Evolutionary conservation across 495 filamentous ascomycete genomes (phyloP).

Genomic region (Aspergillus saccharolyticus): DNA sequence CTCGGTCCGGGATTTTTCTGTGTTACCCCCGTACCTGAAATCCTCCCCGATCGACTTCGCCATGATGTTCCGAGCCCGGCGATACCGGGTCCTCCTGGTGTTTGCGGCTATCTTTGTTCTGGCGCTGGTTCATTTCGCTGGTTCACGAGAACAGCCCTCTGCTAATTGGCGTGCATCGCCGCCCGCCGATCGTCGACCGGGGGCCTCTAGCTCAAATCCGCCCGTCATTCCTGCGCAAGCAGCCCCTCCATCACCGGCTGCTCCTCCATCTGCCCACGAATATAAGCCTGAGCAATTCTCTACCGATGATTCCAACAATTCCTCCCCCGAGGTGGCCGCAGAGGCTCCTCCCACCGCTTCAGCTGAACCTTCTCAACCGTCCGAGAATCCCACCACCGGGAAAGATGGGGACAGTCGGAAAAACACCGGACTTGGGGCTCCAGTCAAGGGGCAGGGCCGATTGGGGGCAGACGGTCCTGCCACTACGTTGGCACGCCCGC

Average conservation of each 20-base stretch:
- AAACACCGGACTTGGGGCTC: conserved; percentile 15
- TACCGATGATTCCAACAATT: conserved; percentile 1
- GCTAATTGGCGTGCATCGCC: conserved; percentile 11
- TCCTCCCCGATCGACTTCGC: background rate
- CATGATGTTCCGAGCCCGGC: conserved; percentile 67
- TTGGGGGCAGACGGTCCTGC: conserved; percentile 36
- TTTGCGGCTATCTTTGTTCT: conserved; percentile 62
- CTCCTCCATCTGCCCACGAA: background rate
- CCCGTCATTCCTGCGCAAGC: conserved; percentile 5
- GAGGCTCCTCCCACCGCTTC: conserved; percentile 2
- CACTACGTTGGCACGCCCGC: conserved; percentile 35
- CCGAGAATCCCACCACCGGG: conserved; percentile 5
- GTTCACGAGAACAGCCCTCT: conserved; percentile 29
- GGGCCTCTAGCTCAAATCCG: conserved; percentile 3
- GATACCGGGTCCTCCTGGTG: conserved; percentile 70
- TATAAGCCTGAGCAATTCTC: conserved; percentile 1
- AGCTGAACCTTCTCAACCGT: conserved; percentile 7
- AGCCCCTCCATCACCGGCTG: background rate
- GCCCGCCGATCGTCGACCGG: conserved; percentile 10
- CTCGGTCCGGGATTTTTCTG: background rate
- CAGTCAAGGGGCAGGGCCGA: conserved; percentile 40
- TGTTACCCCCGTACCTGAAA: background rate
- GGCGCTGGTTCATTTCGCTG: conserved; percentile 58
- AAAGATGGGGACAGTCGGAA: conserved; percentile 4
- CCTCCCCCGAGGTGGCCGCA: background rate